Evolutionary conservation across 352 stramenopile species (phyloP), one percentile per base, ranked within the genome.

Genomic region (Thalassiosira hispida): DNA sequence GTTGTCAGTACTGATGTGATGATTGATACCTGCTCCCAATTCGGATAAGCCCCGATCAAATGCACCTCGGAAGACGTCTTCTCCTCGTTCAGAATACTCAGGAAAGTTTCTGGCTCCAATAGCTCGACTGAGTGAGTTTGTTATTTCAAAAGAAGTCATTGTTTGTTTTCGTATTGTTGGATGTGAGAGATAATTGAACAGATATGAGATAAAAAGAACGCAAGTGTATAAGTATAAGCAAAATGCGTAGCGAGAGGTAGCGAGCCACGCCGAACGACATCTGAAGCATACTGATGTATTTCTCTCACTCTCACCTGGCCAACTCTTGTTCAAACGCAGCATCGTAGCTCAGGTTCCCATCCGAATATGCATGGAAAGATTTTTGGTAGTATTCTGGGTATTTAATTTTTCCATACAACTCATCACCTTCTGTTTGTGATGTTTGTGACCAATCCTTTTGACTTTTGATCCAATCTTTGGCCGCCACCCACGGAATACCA

Each of bases 31-130:
- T 51, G 72, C 87, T 31, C 85, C 79, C 27, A 84, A 76, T 63
- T 82, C 44, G 8, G 64, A 47, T 23, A 93, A 63, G n/a, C 76
- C 83, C 27, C 66, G 71, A 66, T 90, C 79, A 73, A 93, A 93
- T 6, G 83, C 59, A 44, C 63, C 61, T 27, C 87, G 83, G 68
- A 93, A 93, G 2, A 84, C 83, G 68, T 90, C 79, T 80, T 91
- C 87, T 29, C 87, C 87, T 12, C 66, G 47, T 7, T 57, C 56
- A 49, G 81, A 80, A 77, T 83, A 86, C 46, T 75, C 51, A 33
- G 87, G 87, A 77, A 91, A 93, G 61, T 93, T 93, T 9, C 87
- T 49, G 22, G 87, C 85, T 8, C 87, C 87, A 23, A 93, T 78
- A 25, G 84, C 72, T 42, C 66, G 52, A 70, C 65, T 84, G 35